Conservation (phyloP, 305 asterid species). For the Solanum hybrid region DNA sequence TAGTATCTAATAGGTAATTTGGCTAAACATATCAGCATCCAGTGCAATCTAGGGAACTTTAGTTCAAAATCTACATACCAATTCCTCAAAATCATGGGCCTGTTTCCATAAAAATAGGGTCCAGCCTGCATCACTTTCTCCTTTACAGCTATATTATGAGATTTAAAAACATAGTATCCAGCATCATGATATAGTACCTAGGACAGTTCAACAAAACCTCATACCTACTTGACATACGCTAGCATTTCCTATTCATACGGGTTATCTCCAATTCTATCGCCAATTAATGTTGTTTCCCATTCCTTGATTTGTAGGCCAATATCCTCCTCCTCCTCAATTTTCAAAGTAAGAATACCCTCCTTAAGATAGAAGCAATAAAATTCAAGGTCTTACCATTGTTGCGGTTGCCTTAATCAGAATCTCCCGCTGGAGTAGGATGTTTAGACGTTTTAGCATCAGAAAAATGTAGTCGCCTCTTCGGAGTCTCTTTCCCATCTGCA, state of each 20-base stretch:
- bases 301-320: neutral
- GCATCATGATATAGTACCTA: neutral
- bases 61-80: neutral
- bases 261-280: neutral
- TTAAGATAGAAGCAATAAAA: too few relatives aligned
- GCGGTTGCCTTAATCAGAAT: too few relatives aligned
- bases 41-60: too few relatives aligned
- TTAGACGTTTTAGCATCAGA: neutral
- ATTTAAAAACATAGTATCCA: neutral
- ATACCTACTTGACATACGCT: neutral
- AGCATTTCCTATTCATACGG: neutral
- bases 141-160: too few relatives aligned
- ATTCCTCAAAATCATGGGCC: neutral
- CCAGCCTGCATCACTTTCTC: neutral
- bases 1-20: neutral
- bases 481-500: neutral
- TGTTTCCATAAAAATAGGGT: neutral
- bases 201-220: neutral
- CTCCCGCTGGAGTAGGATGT: neutral
- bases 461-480: neutral
- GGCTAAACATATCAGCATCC: too few relatives aligned
- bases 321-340: neutral
- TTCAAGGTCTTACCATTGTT: too few relatives aligned
- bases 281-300: neutral
- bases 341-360: neutral